phyloP scores from a whole-genome alignment of 805 yeast species.

The Citeromyces matritensis region DNA sequence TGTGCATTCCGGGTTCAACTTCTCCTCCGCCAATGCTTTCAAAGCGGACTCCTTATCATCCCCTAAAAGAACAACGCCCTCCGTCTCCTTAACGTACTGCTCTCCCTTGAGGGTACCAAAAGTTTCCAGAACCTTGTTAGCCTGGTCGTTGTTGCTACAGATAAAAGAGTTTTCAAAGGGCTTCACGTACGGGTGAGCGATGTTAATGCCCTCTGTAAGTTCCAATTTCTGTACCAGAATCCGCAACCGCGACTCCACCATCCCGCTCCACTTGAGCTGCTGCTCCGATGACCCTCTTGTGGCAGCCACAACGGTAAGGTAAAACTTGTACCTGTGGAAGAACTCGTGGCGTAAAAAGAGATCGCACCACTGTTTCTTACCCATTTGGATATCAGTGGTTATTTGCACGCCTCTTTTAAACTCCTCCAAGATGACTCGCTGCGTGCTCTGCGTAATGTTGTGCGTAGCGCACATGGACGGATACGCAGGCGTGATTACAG shows the following conservation, averaged over 20 bases:
- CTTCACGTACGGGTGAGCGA: constrained; percentile 87
- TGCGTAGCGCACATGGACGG: constrained; percentile 99
- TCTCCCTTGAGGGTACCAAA: constrained; percentile 52
- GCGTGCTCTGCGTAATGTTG: constrained; percentile 82
- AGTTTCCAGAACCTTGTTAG: constrained; percentile 10
- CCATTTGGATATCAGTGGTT: constrained; percentile 50
- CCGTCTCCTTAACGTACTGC: constrained; percentile 9
- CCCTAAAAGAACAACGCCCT: constrained; percentile 6
- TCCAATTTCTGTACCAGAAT: constrained; percentile 76
- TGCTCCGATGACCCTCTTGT: constrained; percentile 66
- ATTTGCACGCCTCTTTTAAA: constrained; percentile 61
- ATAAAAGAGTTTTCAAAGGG: constrained; percentile 42
- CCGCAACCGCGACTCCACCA: constrained; percentile 81
- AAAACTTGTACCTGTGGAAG: constrained; percentile 74
- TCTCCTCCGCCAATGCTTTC: constrained; percentile 4
- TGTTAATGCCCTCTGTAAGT: constrained; percentile 50
- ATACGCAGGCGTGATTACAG: constrained; percentile 95
- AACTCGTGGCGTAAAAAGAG: constrained; percentile 70
- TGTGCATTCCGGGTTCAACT: neutral
- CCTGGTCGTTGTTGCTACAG: constrained; percentile 25
- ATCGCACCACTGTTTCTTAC: constrained; percentile 58
- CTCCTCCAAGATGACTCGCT: constrained; percentile 67
- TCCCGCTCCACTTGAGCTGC: constrained; percentile 82
- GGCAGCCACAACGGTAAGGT: constrained; percentile 67
- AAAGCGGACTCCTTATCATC: constrained; percentile 3